A percentile compares a stretch with the other conserved stretches of the same genome.
phyloP scores from a whole-genome alignment of 192 early-diverging fungal genomes.

The Kickxella alabastrina region DNA sequence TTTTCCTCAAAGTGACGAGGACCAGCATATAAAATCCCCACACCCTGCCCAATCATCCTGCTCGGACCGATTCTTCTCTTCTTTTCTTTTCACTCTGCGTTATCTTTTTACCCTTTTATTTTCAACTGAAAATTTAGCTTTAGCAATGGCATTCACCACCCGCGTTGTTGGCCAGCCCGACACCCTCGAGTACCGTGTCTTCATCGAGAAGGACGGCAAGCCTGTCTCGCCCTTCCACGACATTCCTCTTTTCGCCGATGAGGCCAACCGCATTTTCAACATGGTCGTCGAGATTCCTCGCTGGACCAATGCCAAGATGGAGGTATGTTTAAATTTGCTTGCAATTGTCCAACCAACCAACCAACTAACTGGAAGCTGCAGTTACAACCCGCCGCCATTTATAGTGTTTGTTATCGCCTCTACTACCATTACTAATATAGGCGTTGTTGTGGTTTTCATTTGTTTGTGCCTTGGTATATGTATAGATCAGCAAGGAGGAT shows the following conservation, averaged over 20 bases:
- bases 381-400: too few species aligned
- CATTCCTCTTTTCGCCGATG: constrained; percentile 93
- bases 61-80: background rate
- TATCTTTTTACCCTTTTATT: background rate
- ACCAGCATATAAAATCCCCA: too few species aligned
- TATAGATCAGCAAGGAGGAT: constrained; percentile 92
- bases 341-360: too few species aligned
- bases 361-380: too few species aligned
- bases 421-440: too few species aligned
- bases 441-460: too few species aligned
- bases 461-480: background rate
- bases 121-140: background rate
- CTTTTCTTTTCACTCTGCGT: background rate
- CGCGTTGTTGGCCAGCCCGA: constrained; percentile 83
- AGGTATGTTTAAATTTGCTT: constrained; percentile 45
- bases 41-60: too few species aligned
- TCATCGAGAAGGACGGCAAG: constrained; percentile 78
- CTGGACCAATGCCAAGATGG: constrained; percentile 99
- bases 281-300: constrained; percentile 98
- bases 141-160: constrained; percentile 58
- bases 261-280: constrained; percentile 89
- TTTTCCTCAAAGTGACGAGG: too few species aligned
- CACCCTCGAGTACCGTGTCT: constrained; percentile 84
- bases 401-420: too few species aligned
- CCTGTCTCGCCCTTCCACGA: constrained; percentile 95